Percentiles rank a stretch among this genome's conserved stretches.
These are phyloP conservation scores for Lippia alba DNA, from an alignment of 305 asterid genomes.

Conservation along the genomic window DNA sequence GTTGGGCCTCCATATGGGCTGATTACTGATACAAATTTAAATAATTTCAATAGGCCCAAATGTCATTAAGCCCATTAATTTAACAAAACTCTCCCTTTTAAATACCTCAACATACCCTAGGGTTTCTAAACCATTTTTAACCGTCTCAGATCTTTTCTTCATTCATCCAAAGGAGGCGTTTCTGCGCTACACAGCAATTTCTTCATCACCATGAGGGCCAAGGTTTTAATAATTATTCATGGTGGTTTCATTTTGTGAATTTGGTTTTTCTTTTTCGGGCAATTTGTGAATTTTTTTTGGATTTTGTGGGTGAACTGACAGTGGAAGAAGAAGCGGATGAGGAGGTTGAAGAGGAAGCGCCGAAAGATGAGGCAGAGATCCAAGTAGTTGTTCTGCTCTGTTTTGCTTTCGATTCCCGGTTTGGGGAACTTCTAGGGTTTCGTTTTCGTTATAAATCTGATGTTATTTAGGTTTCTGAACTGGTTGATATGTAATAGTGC, in stretches of 20 bases:
- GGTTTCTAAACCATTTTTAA: not conserved
- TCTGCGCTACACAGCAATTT: not conserved
- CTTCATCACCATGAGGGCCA: constrained; percentile 48
- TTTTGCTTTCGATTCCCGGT: constrained; percentile 5
- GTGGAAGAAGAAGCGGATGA: constrained; percentile 68
- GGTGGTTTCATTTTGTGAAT: not conserved
- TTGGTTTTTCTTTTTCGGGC: no score
- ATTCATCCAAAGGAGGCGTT: constrained; percentile 18
- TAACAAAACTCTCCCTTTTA: constrained; percentile 4
- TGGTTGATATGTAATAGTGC: constrained; percentile 25
- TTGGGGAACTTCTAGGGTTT: constrained; percentile 21
- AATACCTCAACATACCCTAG: constrained; percentile 28
- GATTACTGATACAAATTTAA: not conserved
- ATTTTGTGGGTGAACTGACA: constrained; percentile 27
- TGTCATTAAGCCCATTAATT: constrained; percentile 15
- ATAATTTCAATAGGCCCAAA: not conserved
- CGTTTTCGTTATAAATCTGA: not conserved
- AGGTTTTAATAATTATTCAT: constrained; percentile 29
- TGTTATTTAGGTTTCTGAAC: constrained; percentile 16
- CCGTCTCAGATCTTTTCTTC: no score
- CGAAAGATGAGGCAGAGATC: constrained; percentile 67
- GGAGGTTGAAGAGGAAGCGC: constrained; percentile 65
- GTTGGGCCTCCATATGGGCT: not conserved
- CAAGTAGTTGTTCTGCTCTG: constrained; percentile 35
- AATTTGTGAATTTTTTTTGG: not conserved